Percentiles rank a stretch among this genome's conserved stretches.
Evolutionary conservation across 805 yeast genomes (phyloP).

Genomic region (Ogataea angusta): DNA sequence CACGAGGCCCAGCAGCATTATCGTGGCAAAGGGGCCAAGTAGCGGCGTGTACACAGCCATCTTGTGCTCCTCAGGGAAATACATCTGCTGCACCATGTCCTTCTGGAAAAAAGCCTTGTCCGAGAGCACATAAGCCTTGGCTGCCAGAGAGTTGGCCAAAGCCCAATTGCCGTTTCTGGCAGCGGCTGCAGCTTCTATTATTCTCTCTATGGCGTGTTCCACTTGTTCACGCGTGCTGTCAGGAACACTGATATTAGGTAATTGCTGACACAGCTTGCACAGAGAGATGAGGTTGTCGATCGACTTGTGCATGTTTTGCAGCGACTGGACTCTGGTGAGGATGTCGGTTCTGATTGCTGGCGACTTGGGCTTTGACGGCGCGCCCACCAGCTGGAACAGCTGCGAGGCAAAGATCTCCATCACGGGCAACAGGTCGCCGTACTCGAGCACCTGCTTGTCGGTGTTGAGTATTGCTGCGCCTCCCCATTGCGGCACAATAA

Average conservation of each 20-base stretch:
- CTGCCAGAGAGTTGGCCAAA: constrained; percentile 38
- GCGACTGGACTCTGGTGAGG: constrained; percentile 55
- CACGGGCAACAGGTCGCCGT: constrained; percentile 49
- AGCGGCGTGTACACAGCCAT: constrained; percentile 91
- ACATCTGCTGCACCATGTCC: constrained; percentile 92
- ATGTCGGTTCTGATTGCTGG: constrained; percentile 64
- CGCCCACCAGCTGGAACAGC: constrained; percentile 68
- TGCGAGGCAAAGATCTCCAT: constrained; percentile 74
- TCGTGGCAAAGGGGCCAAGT: constrained; percentile 79
- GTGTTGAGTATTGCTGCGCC: constrained; percentile 59
- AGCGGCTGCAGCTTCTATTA: constrained; percentile 37
- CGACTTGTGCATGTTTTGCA: constrained; percentile 58
- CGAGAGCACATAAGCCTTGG: constrained; percentile 58
- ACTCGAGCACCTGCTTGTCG: constrained; percentile 32
- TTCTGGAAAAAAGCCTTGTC: constrained; percentile 85
- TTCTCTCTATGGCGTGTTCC: constrained; percentile 41
- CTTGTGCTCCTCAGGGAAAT: constrained; percentile 94
- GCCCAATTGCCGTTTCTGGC: constrained; percentile 35
- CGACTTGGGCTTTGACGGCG: constrained; percentile 55
- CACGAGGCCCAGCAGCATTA: constrained; percentile 49
- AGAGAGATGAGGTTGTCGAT: constrained; percentile 72
- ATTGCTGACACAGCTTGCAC: constrained; percentile 59
- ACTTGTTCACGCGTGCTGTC: constrained; percentile 61
- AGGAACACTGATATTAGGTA: constrained; percentile 84
- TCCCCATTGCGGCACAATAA: constrained; percentile 87